Percentiles rank a stretch among this genome's conserved stretches.
phyloP scores from a whole-genome alignment of 768 basidiomycete species.

The Postia placenta region DNA sequence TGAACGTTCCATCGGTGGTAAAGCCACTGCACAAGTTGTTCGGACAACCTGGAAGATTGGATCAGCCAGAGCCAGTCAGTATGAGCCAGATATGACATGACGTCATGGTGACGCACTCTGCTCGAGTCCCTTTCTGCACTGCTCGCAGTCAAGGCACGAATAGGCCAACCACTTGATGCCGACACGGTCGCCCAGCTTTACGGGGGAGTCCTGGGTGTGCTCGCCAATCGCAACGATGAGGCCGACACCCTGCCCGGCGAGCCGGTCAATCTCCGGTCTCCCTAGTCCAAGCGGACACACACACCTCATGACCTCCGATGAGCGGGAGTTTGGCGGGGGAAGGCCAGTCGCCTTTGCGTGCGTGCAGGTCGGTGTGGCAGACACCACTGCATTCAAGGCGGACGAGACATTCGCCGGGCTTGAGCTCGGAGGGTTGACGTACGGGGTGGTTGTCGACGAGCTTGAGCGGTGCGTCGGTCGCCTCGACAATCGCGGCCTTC shows the following conservation, averaged over 20 bases:
- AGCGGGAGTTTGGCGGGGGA: slow-evolving; percentile 56
- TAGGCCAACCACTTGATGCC: slow-evolving; percentile 81
- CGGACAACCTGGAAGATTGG: slow-evolving; percentile 42
- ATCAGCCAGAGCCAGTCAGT: slow-evolving; percentile 1
- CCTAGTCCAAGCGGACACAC: neutral
- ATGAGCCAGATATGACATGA: neutral
- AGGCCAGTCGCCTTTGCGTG: slow-evolving; percentile 77
- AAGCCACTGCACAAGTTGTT: slow-evolving; percentile 61
- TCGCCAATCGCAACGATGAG: slow-evolving; percentile 73
- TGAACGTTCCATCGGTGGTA: slow-evolving; percentile 73
- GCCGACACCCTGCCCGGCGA: slow-evolving; percentile 72
- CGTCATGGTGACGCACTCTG: slow-evolving; percentile 44
- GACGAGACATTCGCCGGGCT: slow-evolving; percentile 68
- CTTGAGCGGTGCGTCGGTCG: slow-evolving; percentile 24
- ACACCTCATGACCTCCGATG: slow-evolving; percentile 62
- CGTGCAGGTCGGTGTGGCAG: slow-evolving; percentile 85
- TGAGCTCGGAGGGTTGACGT: slow-evolving; percentile 46
- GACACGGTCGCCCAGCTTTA: slow-evolving; percentile 74
- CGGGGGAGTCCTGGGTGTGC: slow-evolving; percentile 48
- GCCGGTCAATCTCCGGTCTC: neutral
- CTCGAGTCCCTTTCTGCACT: slow-evolving; percentile 71
- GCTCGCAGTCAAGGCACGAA: slow-evolving; percentile 70
- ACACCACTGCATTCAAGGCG: slow-evolving; percentile 75
- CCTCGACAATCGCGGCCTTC: slow-evolving; percentile 33
- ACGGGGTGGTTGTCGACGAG: slow-evolving; percentile 47